Base-by-base conservation (phyloP, 805 yeast genomes). In the Teunomyces kruisii region DNA sequence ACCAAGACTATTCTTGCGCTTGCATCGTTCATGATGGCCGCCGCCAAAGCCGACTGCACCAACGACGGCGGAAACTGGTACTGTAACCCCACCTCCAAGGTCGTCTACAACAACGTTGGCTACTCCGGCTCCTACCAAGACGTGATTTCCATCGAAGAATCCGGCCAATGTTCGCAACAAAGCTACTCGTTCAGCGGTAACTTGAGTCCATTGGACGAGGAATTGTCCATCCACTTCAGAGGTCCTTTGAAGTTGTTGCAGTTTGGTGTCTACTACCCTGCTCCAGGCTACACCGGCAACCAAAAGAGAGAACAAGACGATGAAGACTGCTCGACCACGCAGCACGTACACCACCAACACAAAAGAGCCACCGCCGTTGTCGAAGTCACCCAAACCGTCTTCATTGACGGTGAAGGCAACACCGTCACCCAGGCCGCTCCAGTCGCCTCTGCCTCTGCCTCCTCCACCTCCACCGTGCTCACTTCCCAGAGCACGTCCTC, bases 211-310 rank as follows among this genome's bases (percentile, higher is more conserved):
- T 74, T 89, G 51, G 85, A 88, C 66, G 94, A 88, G 74, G 96
- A 89, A 67, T 71, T 89, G 50, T 83, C 95, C 29, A 83, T 89
- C 48, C 96, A 89, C 67, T 86, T 88, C 76, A 84, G 96, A 75
- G 96, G 96, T 57, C 96, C 96, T 30, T 61, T 89, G 56, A 76
- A 80, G 62, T 80, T 89, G 62, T 70, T 75, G 60, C 88, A 88
- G 70, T 89, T 94, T 62, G 97, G 91, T 67, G 97, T 88, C 45
- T 94, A 91, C 76, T 83, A 84, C 59, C 91, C 88, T 51, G 57
- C 74, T 52, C 57, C 74, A 32, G 57, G 74, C 35, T 56, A 73
- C 35, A 57, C 74, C 32, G 50, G 68, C 24, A 49, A 66, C 42
- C 64, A 71, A 54, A 64, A 70, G 51, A 75, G 72, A 58, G 76